These are phyloP conservation scores for Iris macrosiphon DNA, from an alignment of 106 monocot species.

Conservation along the genomic window DNA sequence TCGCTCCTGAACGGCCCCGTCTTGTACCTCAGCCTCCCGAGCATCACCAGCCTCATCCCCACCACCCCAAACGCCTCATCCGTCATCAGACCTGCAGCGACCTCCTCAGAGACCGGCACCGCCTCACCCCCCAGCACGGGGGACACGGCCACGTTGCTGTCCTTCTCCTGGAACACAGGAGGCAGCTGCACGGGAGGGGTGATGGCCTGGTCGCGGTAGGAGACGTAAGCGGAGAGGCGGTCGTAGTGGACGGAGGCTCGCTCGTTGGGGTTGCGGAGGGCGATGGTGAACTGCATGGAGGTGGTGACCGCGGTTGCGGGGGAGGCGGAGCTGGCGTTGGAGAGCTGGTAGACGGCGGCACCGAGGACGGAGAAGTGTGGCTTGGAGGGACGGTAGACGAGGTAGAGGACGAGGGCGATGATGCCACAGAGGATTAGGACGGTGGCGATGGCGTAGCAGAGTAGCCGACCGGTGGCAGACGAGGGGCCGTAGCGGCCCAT, in stretches of 20 bases:
- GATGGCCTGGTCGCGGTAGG: constrained; percentile 55
- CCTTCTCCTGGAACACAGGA: constrained; percentile 38
- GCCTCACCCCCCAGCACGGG: constrained; percentile 44
- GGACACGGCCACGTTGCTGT: constrained; percentile 46
- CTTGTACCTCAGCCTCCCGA: constrained; percentile 51
- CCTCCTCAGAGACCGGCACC: constrained; percentile 54
- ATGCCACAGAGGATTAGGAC: constrained; percentile 29
- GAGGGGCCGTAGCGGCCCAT: not conserved
- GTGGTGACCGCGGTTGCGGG: constrained; percentile 37
- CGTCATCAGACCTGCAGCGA: constrained; percentile 30
- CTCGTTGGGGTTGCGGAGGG: constrained; percentile 56
- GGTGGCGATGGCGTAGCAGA: constrained; percentile 31
- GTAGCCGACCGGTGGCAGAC: constrained; percentile 9
- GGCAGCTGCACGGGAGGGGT: constrained; percentile 46
- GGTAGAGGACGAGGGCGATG: constrained; percentile 37
- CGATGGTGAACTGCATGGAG: constrained; percentile 60
- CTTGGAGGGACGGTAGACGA: constrained; percentile 58
- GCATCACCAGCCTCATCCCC: constrained; percentile 47
- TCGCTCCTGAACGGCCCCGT: constrained; percentile 54
- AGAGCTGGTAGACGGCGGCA: constrained; percentile 50
- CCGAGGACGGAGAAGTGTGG: constrained; percentile 49
- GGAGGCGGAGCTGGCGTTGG: constrained; percentile 26
- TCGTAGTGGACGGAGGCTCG: constrained; percentile 41
- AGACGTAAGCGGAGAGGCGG: constrained; percentile 39
- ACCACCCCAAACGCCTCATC: constrained; percentile 65